Conservation (phyloP, 345 rosid species). For the Reutealis trisperma region DNA sequence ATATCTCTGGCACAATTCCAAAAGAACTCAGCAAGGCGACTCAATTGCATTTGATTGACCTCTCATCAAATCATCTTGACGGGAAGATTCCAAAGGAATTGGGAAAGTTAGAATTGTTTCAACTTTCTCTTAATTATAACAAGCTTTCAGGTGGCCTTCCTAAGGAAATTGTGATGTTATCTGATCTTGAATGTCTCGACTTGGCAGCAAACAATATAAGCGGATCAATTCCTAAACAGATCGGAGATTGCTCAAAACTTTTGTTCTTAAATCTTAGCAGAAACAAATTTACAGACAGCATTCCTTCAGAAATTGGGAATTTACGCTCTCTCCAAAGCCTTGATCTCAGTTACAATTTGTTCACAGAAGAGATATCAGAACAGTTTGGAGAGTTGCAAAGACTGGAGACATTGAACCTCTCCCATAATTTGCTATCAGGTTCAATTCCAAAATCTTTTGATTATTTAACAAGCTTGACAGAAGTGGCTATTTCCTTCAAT, state of each 20-base stretch:
- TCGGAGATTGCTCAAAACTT: background rate
- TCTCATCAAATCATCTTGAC: background rate
- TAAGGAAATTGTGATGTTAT: background rate
- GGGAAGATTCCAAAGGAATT: background rate
- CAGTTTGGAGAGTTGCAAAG: slow-evolving; percentile 25
- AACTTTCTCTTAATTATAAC: too few species aligned
- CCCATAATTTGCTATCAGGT: slow-evolving; percentile 40
- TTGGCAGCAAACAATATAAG: background rate
- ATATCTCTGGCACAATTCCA: background rate
- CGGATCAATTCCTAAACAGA: background rate
- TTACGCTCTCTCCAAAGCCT: background rate
- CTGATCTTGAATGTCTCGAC: background rate
- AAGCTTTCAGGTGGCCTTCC: background rate
- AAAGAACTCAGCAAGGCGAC: background rate
- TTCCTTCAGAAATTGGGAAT: background rate
- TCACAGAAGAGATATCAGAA: slow-evolving; percentile 14
- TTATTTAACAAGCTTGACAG: slow-evolving; percentile 9
- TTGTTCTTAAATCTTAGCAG: slow-evolving; percentile 18
- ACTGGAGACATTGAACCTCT: slow-evolving; percentile 31
- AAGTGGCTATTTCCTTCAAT: slow-evolving; percentile 35
- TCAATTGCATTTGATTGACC: background rate
- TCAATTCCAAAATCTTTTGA: slow-evolving; percentile 30
- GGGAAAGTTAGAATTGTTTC: background rate
- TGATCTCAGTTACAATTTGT: slow-evolving; percentile 42
- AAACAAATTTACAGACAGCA: background rate